phyloP scores from a whole-genome alignment of 306 rosid species.

The Sindora glabra region DNA sequence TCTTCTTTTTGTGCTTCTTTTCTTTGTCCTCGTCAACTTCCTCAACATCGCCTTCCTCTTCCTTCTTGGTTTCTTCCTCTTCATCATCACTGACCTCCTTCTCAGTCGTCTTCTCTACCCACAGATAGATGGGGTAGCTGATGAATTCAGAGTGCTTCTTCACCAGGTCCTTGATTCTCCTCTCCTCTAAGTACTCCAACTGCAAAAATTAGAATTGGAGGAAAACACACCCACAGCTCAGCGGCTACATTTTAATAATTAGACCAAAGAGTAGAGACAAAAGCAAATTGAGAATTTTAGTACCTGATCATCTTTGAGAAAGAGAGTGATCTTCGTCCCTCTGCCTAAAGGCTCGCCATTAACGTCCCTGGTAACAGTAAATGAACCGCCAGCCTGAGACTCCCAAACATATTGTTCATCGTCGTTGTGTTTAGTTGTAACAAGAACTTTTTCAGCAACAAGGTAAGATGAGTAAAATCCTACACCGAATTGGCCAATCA shows the following conservation, averaged over 20 bases:
- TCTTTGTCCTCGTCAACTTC: slow-evolving; percentile 45
- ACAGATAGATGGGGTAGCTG: slow-evolving; percentile 50
- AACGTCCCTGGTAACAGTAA: slow-evolving; percentile 48
- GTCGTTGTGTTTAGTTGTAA: slow-evolving; percentile 51
- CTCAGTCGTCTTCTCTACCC: slow-evolving; percentile 60
- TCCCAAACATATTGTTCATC: slow-evolving; percentile 60
- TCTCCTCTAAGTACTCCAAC: slow-evolving; percentile 58
- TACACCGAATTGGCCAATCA: slow-evolving; percentile 70
- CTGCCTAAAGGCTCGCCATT: slow-evolving; percentile 48
- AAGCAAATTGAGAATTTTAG: neutral
- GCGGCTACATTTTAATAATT: too few species aligned
- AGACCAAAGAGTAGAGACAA: neutral
- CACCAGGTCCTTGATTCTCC: slow-evolving; percentile 55
- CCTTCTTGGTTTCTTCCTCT: slow-evolving; percentile 41
- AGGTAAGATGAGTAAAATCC: slow-evolving; percentile 60
- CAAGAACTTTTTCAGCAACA: slow-evolving; percentile 51
- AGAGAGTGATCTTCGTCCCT: slow-evolving; percentile 59
- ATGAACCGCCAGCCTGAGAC: slow-evolving; percentile 61
- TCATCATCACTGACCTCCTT: slow-evolving; percentile 54
- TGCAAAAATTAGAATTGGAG: neutral
- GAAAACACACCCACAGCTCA: neutral
- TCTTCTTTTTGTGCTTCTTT: slow-evolving; percentile 32
- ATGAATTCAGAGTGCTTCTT: slow-evolving; percentile 66
- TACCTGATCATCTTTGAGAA: slow-evolving; percentile 59
- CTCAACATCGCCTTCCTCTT: slow-evolving; percentile 43